phyloP scores from a whole-genome alignment of 2,329 filamentous ascomycete species.

The Clonostachys solani region DNA sequence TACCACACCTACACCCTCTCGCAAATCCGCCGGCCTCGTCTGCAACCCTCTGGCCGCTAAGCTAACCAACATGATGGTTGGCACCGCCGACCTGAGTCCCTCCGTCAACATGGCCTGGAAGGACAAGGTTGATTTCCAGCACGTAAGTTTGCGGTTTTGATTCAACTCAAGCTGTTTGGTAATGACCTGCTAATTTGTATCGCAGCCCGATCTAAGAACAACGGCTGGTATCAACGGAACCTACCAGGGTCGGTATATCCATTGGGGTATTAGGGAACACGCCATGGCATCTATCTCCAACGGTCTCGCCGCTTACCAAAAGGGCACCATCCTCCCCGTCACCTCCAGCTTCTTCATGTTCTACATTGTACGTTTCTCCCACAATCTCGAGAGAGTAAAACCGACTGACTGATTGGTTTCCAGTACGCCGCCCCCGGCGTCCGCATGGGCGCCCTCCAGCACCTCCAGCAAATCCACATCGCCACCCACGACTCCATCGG shows the following conservation, averaged over 20 bases:
- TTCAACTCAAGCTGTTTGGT: no score
- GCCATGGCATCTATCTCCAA: constrained; percentile 56
- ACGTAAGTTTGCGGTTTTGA: constrained; percentile 14
- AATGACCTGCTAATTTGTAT: not conserved
- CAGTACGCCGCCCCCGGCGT: constrained; percentile 51
- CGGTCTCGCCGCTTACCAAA: constrained; percentile 53
- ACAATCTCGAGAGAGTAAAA: not conserved
- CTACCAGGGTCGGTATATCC: constrained; percentile 51
- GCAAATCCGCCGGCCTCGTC: constrained; percentile 41
- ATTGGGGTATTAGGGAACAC: constrained; percentile 57
- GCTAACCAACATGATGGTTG: constrained; percentile 45
- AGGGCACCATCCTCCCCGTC: constrained; percentile 50
- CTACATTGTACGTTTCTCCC: constrained; percentile 26
- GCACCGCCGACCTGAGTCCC: constrained; percentile 47
- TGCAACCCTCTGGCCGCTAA: constrained; percentile 46
- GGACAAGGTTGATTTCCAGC: constrained; percentile 44
- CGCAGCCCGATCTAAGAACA: constrained; percentile 26
- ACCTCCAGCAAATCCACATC: constrained; percentile 51
- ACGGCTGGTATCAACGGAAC: constrained; percentile 48
- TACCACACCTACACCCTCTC: constrained; percentile 38
- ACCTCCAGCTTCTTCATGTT: constrained; percentile 62
- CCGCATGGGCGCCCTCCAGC: constrained; percentile 55
- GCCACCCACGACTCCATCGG: constrained; percentile 60
- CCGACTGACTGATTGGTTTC: not conserved
- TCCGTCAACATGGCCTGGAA: constrained; percentile 54